These are phyloP conservation scores for Lyophyllum atratum DNA, from an alignment of 768 basidiomycete species.

Conservation along the genomic window DNA sequence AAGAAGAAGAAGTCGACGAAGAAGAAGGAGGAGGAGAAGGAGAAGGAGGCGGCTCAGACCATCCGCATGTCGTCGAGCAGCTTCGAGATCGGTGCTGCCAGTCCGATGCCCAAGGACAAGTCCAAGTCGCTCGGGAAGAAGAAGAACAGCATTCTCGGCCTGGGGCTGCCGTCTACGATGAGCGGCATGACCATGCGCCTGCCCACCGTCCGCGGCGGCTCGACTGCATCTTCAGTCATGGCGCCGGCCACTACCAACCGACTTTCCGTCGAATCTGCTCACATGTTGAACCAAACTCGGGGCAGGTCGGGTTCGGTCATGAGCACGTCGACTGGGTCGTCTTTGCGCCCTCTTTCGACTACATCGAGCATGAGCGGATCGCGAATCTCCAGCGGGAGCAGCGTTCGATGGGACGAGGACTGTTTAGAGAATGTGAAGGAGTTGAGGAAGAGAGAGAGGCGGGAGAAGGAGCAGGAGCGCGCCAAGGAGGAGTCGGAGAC, in stretches of 20 bases:
- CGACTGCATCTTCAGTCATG: conserved; percentile 29
- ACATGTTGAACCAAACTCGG: conserved; percentile 19
- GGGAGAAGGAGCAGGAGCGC: conserved; percentile 17
- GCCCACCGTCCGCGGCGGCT: conserved; percentile 40
- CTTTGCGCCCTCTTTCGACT: conserved; percentile 46
- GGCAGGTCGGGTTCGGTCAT: conserved; percentile 39
- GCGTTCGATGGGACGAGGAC: conserved; percentile 55
- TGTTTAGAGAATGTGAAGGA: conserved; percentile 47
- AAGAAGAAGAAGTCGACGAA: conserved; percentile 33
- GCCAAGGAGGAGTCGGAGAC: conserved; percentile 25
- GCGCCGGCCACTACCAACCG: conserved; percentile 23
- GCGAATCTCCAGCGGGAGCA: conserved; percentile 38
- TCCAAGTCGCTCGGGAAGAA: conserved; percentile 49
- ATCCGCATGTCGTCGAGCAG: conserved; percentile 58
- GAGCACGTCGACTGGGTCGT: conserved; percentile 35
- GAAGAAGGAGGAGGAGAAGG: conserved; percentile 38
- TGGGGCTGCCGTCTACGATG: conserved; percentile 61
- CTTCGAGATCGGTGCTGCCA: conserved; percentile 66
- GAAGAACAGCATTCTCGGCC: conserved; percentile 63
- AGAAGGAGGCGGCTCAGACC: conserved; percentile 29
- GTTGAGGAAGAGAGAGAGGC: conserved; percentile 30
- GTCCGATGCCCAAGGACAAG: conserved; percentile 36
- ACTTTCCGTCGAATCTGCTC: conserved; percentile 37
- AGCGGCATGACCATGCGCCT: conserved; percentile 37
- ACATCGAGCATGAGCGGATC: conserved; percentile 29